Conservation (phyloP, 225 moss, liverwort and hornwort species). For the Marchantia paleacea region DNA sequence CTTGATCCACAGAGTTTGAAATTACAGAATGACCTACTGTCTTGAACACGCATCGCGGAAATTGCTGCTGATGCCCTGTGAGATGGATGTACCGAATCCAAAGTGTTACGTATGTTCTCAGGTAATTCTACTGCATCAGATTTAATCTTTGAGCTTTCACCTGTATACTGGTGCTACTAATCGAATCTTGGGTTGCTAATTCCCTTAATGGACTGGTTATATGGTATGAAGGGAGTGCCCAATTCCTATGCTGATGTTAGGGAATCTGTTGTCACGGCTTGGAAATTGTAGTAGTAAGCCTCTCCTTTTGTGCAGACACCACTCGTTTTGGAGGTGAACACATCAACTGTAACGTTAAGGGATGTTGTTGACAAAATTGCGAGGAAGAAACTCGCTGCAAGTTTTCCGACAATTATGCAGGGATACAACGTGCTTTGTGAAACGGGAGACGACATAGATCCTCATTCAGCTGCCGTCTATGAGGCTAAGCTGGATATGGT, state of each 20-base stretch:
- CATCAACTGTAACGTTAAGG: slow-evolving; percentile 66
- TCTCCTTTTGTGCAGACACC: slow-evolving; percentile 60
- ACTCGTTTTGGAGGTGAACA: slow-evolving; percentile 82
- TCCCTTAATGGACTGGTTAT: no score
- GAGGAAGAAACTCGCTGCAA: slow-evolving; percentile 68
- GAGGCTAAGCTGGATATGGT: slow-evolving; percentile 79
- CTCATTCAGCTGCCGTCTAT: slow-evolving; percentile 73
- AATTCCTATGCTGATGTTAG: no score
- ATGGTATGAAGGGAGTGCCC: no score
- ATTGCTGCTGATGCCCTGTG: slow-evolving; percentile 80
- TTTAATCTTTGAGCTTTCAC: no score
- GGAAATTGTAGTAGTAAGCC: neutral
- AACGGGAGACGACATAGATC: slow-evolving; percentile 90
- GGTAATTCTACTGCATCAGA: slow-evolving; percentile 33
- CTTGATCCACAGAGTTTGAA: no score
- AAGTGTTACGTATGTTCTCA: slow-evolving; percentile 95
- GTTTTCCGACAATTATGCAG: slow-evolving; percentile 86
- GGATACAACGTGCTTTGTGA: slow-evolving; percentile 74
- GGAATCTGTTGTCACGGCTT: neutral
- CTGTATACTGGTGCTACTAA: no score
- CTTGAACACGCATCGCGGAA: slow-evolving; percentile 85
- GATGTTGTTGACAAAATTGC: slow-evolving; percentile 85
- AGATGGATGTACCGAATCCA: slow-evolving; percentile 72
- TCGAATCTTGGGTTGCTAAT: no score
- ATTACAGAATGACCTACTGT: slow-evolving; percentile 86